Percentiles rank a stretch among this genome's conserved stretches.
Evolutionary conservation across 177 flowering plant species (phyloP).

Genomic region (Vitis hybrid): DNA sequence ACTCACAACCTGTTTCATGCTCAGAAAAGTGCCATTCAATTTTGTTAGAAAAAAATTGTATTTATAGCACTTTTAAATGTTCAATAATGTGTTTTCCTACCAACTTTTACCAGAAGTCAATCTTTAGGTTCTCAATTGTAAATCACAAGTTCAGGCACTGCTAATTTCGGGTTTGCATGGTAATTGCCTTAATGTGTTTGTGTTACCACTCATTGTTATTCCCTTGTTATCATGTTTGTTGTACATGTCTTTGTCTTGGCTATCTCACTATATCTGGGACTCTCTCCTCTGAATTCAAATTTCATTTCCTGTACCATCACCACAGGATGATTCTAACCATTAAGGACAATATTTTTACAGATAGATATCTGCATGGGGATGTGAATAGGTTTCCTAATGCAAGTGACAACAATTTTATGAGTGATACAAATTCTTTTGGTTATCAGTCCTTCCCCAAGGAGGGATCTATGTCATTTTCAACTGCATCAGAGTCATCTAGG

Average conservation of each 20-base stretch:
- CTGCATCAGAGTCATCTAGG: conserved; percentile 50
- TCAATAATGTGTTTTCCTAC: too few species aligned
- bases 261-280: background rate
- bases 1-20: too few species aligned
- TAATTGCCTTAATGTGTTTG: too few species aligned
- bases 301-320: background rate
- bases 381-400: conserved; percentile 31
- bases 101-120: too few species aligned
- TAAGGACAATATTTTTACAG: conserved; percentile 38
- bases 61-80: too few species aligned
- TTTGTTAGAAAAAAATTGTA: too few species aligned
- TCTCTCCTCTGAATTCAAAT: background rate
- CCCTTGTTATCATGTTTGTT: background rate
- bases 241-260: background rate
- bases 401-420: conserved; percentile 50
- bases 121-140: too few species aligned
- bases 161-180: too few species aligned
- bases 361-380: conserved; percentile 62
- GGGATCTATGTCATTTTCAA: conserved; percentile 42
- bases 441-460: conserved; percentile 43
- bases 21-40: too few species aligned
- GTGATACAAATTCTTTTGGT: conserved; percentile 46
- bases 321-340: conserved; percentile 18
- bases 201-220: too few species aligned
- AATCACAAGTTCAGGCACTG: too few species aligned